phyloP scores from a whole-genome alignment of 805 yeast species.

The Myxozyma melibiosi region DNA sequence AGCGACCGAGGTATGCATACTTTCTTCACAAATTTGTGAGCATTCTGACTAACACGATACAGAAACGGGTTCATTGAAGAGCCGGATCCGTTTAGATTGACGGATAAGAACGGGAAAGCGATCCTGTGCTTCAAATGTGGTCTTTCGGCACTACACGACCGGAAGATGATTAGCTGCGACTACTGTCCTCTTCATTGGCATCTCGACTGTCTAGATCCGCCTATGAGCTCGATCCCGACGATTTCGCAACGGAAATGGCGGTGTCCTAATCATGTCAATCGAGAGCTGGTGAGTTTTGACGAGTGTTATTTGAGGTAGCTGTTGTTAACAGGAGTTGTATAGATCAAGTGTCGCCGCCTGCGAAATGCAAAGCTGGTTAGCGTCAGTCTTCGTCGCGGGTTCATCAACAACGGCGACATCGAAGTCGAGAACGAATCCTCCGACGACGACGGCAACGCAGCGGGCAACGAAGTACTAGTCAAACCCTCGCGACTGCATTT shows the following conservation, averaged over 20 bases:
- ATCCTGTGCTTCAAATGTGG: constrained; percentile 77
- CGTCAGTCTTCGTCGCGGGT: constrained; percentile 56
- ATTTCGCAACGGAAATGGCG: constrained; percentile 79
- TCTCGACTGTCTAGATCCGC: constrained; percentile 79
- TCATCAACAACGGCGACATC: constrained; percentile 57
- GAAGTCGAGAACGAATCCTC: constrained; percentile 52
- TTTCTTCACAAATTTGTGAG: not conserved
- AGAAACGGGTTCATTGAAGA: constrained; percentile 51
- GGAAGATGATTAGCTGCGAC: constrained; percentile 72
- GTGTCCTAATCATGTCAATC: constrained; percentile 78
- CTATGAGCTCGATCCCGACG: constrained; percentile 69
- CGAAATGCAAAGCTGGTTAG: constrained; percentile 58
- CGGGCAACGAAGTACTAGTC: constrained; percentile 18
- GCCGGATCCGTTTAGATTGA: constrained; percentile 62
- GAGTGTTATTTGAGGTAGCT: not conserved
- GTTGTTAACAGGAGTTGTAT: constrained; percentile 29
- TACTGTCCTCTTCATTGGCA: constrained; percentile 86
- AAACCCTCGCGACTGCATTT: constrained; percentile 27
- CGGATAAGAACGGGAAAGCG: constrained; percentile 69
- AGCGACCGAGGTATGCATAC: constrained; percentile 21
- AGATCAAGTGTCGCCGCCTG: constrained; percentile 45
- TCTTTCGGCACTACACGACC: constrained; percentile 61
- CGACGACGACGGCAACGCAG: constrained; percentile 43
- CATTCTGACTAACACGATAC: constrained; percentile 42
- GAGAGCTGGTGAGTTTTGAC: constrained; percentile 21